phyloP scores from a whole-genome alignment of 176 grass and related monocot genomes.

The Themeda triandra region DNA sequence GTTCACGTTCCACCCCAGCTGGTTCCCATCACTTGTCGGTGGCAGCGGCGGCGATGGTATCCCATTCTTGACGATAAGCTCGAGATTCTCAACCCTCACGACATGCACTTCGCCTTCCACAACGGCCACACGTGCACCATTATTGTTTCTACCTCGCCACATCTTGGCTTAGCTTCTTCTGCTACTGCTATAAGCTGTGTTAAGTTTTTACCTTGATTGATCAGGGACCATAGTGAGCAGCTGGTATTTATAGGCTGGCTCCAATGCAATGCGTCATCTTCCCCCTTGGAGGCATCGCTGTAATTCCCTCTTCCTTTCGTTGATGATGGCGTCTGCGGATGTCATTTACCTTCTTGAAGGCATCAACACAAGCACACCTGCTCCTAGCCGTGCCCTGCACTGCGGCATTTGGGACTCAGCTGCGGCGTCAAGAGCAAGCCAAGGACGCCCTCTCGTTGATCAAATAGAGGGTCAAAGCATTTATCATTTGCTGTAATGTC shows the following conservation, averaged over 20 bases:
- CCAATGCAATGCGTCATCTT: neutral
- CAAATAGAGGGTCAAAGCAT: no score
- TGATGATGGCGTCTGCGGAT: no score
- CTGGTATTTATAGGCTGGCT: neutral
- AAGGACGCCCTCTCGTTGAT: no score
- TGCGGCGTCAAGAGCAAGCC: no score
- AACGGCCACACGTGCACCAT: neutral
- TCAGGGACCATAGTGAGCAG: neutral
- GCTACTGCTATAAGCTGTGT: neutral
- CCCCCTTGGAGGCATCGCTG: no score
- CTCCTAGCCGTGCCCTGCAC: no score
- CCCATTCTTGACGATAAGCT: neutral
- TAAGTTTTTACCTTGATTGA: neutral
- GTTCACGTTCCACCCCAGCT: neutral
- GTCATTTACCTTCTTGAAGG: no score
- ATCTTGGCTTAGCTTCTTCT: neutral
- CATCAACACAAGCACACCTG: no score
- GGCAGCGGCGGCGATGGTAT: neutral
- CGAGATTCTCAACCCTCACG: neutral
- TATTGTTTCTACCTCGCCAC: neutral
- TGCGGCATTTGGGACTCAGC: no score
- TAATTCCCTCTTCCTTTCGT: no score
- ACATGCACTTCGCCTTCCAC: neutral
- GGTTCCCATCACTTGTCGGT: neutral
- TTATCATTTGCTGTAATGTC: no score